Conservation (phyloP, 1,284 basidiomycete species). For the Ganoderma sp. region DNA sequence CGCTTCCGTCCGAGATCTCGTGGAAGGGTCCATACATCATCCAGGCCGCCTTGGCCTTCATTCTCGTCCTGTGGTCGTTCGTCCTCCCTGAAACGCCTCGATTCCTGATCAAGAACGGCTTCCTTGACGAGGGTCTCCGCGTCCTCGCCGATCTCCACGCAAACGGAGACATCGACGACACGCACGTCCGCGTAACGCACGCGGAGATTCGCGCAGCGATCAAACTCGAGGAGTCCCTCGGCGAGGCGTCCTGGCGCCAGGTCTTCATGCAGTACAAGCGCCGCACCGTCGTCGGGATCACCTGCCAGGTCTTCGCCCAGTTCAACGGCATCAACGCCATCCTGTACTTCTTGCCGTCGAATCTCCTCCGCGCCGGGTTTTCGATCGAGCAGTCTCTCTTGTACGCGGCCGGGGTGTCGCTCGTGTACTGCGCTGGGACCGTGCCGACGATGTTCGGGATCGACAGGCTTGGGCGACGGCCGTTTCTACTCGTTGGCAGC, state of each 20-base stretch:
- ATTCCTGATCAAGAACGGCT: slow-evolving; percentile 58
- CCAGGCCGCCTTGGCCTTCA: slow-evolving; percentile 50
- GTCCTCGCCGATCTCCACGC: slow-evolving; percentile 57
- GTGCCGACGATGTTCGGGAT: slow-evolving; percentile 63
- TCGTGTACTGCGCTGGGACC: slow-evolving; percentile 63
- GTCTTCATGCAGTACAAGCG: slow-evolving; percentile 55
- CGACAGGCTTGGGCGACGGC: slow-evolving; percentile 58
- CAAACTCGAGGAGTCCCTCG: slow-evolving; percentile 48
- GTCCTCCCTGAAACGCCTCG: slow-evolving; percentile 60
- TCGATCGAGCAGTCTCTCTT: slow-evolving; percentile 50
- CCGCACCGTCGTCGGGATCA: slow-evolving; percentile 53
- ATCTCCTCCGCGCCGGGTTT: slow-evolving; percentile 57
- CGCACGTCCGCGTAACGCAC: slow-evolving; percentile 47
- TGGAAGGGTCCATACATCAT: slow-evolving; percentile 62
- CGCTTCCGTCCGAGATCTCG: slow-evolving; percentile 54
- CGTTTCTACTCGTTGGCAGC: slow-evolving; percentile 57
- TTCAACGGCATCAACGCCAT: slow-evolving; percentile 65
- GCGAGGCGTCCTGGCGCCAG: slow-evolving; percentile 50
- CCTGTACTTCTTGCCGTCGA: slow-evolving; percentile 60
- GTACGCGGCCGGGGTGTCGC: slow-evolving; percentile 59
- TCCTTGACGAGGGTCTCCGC: slow-evolving; percentile 50
- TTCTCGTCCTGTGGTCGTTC: slow-evolving; percentile 54
- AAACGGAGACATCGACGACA: slow-evolving; percentile 48
- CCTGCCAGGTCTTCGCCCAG: slow-evolving; percentile 60
- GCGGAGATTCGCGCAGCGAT: slow-evolving; percentile 50